Evolutionary conservation across 1,284 basidiomycete species (phyloP), one percentile per base, ranked within the genome.

Genomic region (Naganishia albida): DNA sequence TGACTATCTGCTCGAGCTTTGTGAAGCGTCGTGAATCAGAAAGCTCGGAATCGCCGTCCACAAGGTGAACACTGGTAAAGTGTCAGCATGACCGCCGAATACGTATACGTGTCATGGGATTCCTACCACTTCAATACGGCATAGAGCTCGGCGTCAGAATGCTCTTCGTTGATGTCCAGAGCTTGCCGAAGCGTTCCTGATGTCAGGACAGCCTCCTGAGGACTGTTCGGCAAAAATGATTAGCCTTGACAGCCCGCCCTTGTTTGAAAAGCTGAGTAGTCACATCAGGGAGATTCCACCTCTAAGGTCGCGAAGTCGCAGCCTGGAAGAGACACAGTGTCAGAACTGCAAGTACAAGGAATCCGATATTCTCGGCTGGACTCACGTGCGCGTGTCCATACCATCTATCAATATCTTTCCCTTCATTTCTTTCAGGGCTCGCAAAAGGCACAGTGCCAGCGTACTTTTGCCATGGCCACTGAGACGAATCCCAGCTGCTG

Each of bases 381-480:
- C 77, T 20, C 81, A 55, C 62, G 20, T 74, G 18, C 78, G 70
- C 62, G 87, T 87, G 71, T 81, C 83, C 18, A 83, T 65, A 0
- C 85, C 88, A 73, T 93, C 91, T 53, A 94, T 88, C 49, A 81
- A 77, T 67, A 93, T 87, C 7, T 71, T 75, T 0, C 91, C 91
- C 0, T 77, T 72, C 43, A 81, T 78, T 7, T 88, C 75, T 73
- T 90, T 87, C 38, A 88, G 83, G 49, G 87, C 85, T 25, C 89
- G 86, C 77, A 93, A 87, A n/a, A 93, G 81, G 1, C 77, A 78
- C 39, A 79, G 85, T 34, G 91, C 81, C 16, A 93, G 77, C 1
- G 89, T 90, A 60, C 85, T 87, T 79, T 93, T 92, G 39, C 90
- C 87, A 70, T 77, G 73, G 18, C 86, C 86, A 0, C 56, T 59